Evolutionary conservation across 2,329 filamentous ascomycete species (phyloP).

Genomic region (Ascocoryne sarcoides): DNA sequence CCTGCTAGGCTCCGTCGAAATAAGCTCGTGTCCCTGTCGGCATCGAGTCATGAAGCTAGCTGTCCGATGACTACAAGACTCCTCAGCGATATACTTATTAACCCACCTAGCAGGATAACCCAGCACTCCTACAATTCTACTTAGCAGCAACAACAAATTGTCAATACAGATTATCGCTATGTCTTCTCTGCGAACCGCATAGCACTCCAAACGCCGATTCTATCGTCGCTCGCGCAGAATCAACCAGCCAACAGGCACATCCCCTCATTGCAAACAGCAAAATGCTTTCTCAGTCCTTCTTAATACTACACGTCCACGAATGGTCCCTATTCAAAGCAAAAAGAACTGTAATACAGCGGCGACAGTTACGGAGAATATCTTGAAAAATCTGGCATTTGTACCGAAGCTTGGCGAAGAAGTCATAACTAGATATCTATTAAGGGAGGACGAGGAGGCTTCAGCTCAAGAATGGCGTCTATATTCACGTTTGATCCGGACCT

Average conservation of each 20-base stretch:
- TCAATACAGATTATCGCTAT: conserved; percentile 1
- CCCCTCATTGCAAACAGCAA: conserved; percentile 27
- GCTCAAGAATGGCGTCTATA: conserved; percentile 73
- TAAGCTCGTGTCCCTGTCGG: too few relatives aligned
- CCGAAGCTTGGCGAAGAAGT: too few relatives aligned
- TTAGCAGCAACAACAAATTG: too few relatives aligned
- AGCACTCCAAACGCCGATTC: not conserved
- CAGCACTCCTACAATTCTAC: too few relatives aligned
- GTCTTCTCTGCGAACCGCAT: conserved; percentile 6
- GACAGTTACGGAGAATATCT: conserved; percentile 2
- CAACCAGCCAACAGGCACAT: conserved; percentile 1
- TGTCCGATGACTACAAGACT: too few relatives aligned
- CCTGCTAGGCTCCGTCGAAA: too few relatives aligned
- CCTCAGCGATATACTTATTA: too few relatives aligned
- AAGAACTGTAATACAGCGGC: conserved; percentile 12
- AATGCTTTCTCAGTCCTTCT: conserved; percentile 36
- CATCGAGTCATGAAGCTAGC: too few relatives aligned
- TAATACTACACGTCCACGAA: conserved; percentile 40
- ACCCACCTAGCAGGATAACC: too few relatives aligned
- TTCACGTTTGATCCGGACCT: conserved; percentile 92
- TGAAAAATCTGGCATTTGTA: too few relatives aligned
- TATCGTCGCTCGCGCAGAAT: not conserved
- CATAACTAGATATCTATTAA: too few relatives aligned
- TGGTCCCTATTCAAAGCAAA: conserved; percentile 33
- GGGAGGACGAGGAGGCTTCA: not conserved